These are phyloP conservation scores for Coemansia sp. DNA, from an alignment of 192 early-diverging fungal genomes.

Conservation along the genomic window DNA sequence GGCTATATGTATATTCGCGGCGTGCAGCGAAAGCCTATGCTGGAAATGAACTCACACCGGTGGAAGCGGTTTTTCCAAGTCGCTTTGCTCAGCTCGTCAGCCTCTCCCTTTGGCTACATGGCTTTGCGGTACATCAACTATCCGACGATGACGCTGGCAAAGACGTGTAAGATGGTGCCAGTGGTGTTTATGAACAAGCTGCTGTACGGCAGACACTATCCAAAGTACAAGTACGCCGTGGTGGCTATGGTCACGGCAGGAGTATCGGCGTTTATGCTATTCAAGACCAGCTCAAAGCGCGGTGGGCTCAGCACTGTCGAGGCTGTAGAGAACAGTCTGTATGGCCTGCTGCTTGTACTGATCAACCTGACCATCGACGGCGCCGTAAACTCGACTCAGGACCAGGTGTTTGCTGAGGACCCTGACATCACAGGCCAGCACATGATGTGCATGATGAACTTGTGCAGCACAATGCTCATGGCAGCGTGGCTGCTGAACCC, in stretches of 20 bases:
- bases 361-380: slow-evolving; percentile 92
- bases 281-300: slow-evolving; percentile 53
- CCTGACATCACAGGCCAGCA: slow-evolving; percentile 72
- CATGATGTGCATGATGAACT: slow-evolving; percentile 98
- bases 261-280: slow-evolving; percentile 91
- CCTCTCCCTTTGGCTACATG: slow-evolving; percentile 91
- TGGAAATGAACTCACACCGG: slow-evolving; percentile 43
- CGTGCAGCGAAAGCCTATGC: slow-evolving; percentile 48
- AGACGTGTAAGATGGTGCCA: slow-evolving; percentile 95
- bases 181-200: slow-evolving; percentile 95
- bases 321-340: slow-evolving; percentile 62
- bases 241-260: slow-evolving; percentile 86
- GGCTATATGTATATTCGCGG: slow-evolving; percentile 73
- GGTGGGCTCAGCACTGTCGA: neutral
- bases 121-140: slow-evolving; percentile 94
- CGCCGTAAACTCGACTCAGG: slow-evolving; percentile 93
- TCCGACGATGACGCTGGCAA: slow-evolving; percentile 94
- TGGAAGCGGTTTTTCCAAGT: slow-evolving; percentile 71
- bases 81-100: slow-evolving; percentile 68
- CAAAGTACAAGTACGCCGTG: slow-evolving; percentile 82
- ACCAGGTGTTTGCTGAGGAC: slow-evolving; percentile 85
- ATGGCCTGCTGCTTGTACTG: slow-evolving; percentile 75
- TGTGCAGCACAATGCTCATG: slow-evolving; percentile 74
- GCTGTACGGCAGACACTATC: slow-evolving; percentile 83
- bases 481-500: slow-evolving; percentile 71